phyloP scores from a whole-genome alignment of 768 basidiomycete species.

The Clitopilus passeckerianus region DNA sequence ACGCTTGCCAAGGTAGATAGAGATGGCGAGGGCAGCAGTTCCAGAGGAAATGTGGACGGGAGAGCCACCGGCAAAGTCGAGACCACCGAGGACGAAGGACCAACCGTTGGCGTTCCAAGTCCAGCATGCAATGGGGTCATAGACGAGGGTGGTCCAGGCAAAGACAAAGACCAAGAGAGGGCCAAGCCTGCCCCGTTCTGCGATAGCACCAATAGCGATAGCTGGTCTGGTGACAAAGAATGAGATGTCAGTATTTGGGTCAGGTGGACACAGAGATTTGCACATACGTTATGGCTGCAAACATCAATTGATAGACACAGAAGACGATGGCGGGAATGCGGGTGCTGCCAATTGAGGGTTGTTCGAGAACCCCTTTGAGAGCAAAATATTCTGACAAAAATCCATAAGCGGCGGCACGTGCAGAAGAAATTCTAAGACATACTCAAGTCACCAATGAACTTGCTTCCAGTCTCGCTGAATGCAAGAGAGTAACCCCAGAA shows the following conservation, averaged over 20 bases:
- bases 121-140: conserved; percentile 95
- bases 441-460: conserved; percentile 87
- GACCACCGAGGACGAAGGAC: conserved; percentile 76
- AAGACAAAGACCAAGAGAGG: conserved; percentile 90
- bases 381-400: conserved; percentile 66
- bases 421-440: conserved; percentile 18
- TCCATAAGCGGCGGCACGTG: background rate
- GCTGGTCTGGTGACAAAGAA: conserved; percentile 50
- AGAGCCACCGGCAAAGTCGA: conserved; percentile 93
- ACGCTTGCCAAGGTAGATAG: conserved; percentile 86
- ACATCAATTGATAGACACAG: conserved; percentile 87
- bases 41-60: conserved; percentile 97
- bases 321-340: conserved; percentile 74
- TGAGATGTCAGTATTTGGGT: conserved; percentile 15
- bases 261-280: background rate
- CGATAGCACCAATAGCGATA: conserved; percentile 88
- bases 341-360: conserved; percentile 68
- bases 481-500: conserved; percentile 96
- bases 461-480: conserved; percentile 71
- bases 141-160: conserved; percentile 83
- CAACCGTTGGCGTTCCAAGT: conserved; percentile 83
- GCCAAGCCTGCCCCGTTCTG: conserved; percentile 82
- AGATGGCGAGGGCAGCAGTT: conserved; percentile 86
- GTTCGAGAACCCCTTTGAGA: conserved; percentile 69
- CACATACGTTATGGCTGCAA: conserved; percentile 80